A percentile compares a stretch with the other conserved stretches of the same genome.
These are phyloP conservation scores for Allantophomopsis lycopodina DNA, from an alignment of 2,329 filamentous ascomycete genomes.

Conservation along the genomic window DNA sequence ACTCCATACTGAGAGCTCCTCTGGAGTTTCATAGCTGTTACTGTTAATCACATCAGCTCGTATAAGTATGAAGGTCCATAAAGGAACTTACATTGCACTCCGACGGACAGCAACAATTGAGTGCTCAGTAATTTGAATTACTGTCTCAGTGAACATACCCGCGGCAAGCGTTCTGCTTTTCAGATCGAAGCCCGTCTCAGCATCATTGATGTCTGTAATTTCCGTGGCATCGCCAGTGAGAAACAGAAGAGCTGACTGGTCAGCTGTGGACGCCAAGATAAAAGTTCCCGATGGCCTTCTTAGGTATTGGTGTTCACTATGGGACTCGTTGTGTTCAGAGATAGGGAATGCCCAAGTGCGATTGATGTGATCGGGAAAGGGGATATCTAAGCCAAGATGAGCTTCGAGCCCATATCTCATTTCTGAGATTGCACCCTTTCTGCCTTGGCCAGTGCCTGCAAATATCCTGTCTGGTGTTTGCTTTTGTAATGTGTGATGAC, in stretches of 20 bases:
- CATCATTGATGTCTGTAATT: constrained; percentile 26
- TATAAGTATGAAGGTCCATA: too few species aligned
- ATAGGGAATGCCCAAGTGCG: constrained; percentile 28
- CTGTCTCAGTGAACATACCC: constrained; percentile 19
- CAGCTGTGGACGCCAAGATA: constrained; percentile 15
- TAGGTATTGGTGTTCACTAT: neutral
- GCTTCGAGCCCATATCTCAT: constrained; percentile 58
- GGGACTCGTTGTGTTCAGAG: too few species aligned
- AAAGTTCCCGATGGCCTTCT: constrained; percentile 6
- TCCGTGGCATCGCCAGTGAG: constrained; percentile 33
- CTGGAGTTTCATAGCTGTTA: too few species aligned
- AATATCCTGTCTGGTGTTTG: constrained; percentile 43
- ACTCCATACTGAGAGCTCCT: too few species aligned
- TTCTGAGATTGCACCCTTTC: constrained; percentile 51
- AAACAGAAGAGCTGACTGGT: constrained; percentile 21
- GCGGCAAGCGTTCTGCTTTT: constrained; percentile 36
- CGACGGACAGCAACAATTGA: constrained; percentile 7
- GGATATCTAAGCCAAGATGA: constrained; percentile 44
- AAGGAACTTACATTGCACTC: too few species aligned
- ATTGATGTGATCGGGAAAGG: constrained; percentile 32
- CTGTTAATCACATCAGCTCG: too few species aligned
- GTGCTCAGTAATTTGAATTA: constrained; percentile 41
- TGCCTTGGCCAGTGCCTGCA: constrained; percentile 49
- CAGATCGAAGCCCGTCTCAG: constrained; percentile 33
- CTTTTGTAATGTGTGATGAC: constrained; percentile 5